Base-by-base conservation (phyloP, 345 rosid genomes). In the Salix suchowensis region DNA sequence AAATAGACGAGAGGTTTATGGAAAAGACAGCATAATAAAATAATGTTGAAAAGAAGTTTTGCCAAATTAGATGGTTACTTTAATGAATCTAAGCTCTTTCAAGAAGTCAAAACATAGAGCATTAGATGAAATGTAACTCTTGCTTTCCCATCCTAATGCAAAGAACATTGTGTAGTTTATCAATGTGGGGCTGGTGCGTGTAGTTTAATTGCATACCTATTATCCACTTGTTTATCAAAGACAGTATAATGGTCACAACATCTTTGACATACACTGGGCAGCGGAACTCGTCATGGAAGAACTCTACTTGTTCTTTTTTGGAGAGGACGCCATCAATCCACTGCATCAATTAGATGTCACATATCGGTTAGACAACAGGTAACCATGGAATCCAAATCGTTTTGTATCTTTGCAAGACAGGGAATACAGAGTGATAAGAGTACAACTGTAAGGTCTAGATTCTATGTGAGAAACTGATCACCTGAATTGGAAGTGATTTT, bases 401-500 rank as follows among this genome's bases (percentile, higher is more conserved):
- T 30, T 55, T 4, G 67, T 26, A 26, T n/a, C 42, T 68, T 60
- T 19, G 9, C 7, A 30, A 18, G 23, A 42, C 30, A 68, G 60
- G 48, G 66, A 61, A 69, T 21, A 48, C 73, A 21, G 14, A 68
- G 28, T 62, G 52, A 37, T 26, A 42, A 65, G 67, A 48, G 52
- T 23, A 50, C 15, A 65, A 66, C 40, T 21, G 28, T 69, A 39
- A 4, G 36, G 42, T 46, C 21, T 34, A 32, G 65, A 32, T 61
- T 69, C 66, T 34, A 50, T 13, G 50, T 46, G 18, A 46, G 50
- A 4, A 70, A 23, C 50, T 37, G 26, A 28, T 60, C 39, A 91
- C 98, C 98, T 93, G 96, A 85, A 95, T 54, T 32, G 97, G 98
- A 79, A 92, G 97, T 73, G 89, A 87, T 78, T 93, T 95, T 18